Base-by-base conservation (phyloP, 305 asterid species). In the Fraxinus nigra region DNA sequence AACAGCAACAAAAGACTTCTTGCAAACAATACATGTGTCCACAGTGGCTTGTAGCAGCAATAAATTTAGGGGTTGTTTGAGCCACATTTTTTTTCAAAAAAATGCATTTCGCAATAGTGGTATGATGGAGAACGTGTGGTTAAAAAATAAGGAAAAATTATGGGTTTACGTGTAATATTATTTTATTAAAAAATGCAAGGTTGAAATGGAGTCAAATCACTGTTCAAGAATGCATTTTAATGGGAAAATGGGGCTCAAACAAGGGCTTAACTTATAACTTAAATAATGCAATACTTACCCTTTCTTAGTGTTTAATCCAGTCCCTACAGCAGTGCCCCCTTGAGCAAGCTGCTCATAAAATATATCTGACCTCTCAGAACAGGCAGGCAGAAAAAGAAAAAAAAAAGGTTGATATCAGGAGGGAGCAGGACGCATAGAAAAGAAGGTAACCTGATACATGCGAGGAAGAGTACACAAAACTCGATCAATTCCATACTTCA, bases 241-340 rank as follows among this genome's bases (percentile, higher is more conserved):
- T 11, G 14, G 54, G 54, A 43, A 43, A 43, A 43, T 43, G 1
- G 54, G 54, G 54, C 54, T 43, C 54, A 43, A 43, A 43, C 54
- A 43, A 13, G 54, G 54, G 54, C n/a, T 43, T 24, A 26, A 4
- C 9, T 67, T 30, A 6, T 28, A 69, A 87, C 22, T 69, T 54
- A 28, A 84, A 40, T 48, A 43, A 63, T 78, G 82, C 78, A 34
- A 30, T 3, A 69, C 91, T 82, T 87, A 92, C 99, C 99, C 98
- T 89, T 89, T 93, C 89, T 93, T 91, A 74, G 98, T 94, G 89
- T 95, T 93, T 85, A 95, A 87, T 85, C 99, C 98, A 37, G 98
- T 93, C 80, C 99, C 99, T 38, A 95, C 97, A 67, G 99, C 98
- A 69, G 99, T 95, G 82, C 97, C 98, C 32, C 99, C 97, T 80